phyloP scores from a whole-genome alignment of 306 rosid genomes.

The Nissolia schottii region DNA sequence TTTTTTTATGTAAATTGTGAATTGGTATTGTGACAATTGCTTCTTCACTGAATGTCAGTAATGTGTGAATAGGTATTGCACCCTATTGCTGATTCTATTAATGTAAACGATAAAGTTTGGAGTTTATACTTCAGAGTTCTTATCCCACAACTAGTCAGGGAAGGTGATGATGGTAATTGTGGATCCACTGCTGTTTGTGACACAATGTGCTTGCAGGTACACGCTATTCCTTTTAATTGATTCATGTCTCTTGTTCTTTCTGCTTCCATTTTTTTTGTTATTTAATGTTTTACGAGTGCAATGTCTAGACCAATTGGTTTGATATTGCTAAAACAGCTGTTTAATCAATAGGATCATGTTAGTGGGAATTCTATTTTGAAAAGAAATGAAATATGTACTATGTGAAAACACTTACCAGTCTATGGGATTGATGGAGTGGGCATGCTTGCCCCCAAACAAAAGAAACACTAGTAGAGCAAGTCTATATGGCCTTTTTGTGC shows the following conservation, averaged over 20 bases:
- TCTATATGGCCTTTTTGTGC: not conserved
- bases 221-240: not conserved
- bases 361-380: not conserved
- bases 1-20: not conserved
- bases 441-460: not conserved
- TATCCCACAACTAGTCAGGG: slow-evolving; percentile 64
- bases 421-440: not conserved
- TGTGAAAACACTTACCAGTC: not conserved
- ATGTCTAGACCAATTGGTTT: not conserved
- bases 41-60: slow-evolving; percentile 1
- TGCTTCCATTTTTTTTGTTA: not conserved
- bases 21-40: slow-evolving; percentile 7
- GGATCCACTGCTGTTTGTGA: slow-evolving; percentile 93
- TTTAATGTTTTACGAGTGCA: not conserved
- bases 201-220: slow-evolving; percentile 91
- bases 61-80: slow-evolving; percentile 70
- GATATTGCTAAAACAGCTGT: not conserved
- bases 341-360: not conserved
- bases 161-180: slow-evolving; percentile 86
- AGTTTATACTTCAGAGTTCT: slow-evolving; percentile 74
- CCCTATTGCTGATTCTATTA: slow-evolving; percentile 64
- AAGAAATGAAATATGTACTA: not conserved
- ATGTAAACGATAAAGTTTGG: slow-evolving; percentile 81
- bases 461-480: not conserved
- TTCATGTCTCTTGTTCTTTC: not conserved